Percentiles rank a stretch among this genome's conserved stretches.
Evolutionary conservation across 2,329 filamentous ascomycete species (phyloP).

Genomic region (Botrytis elliptica): DNA sequence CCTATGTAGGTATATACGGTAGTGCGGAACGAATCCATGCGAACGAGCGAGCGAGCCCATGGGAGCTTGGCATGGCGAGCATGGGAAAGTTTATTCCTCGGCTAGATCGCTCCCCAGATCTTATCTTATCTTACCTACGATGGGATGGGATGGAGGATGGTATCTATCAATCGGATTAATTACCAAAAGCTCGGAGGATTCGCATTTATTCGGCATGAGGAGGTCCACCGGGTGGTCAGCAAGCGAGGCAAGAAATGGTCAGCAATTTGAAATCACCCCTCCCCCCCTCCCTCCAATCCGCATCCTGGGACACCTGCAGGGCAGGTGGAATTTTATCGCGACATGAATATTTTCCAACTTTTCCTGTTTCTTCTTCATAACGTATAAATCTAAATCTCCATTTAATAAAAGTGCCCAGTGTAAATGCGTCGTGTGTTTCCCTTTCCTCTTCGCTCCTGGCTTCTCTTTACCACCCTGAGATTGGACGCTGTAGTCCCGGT

Average conservation of each 20-base stretch:
- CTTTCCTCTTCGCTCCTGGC: not conserved
- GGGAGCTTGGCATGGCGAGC: no score
- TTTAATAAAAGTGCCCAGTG: rapidly evolving
- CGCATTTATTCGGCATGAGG: not conserved
- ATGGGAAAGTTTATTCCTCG: no score
- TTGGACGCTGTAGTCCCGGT: not conserved
- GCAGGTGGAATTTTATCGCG: no score
- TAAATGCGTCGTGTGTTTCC: not conserved
- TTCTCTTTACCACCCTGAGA: constrained; percentile 1
- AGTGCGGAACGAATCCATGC: no score
- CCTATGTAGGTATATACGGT: no score
- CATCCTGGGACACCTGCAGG: no score
- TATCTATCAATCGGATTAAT: not conserved
- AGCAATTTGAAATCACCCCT: constrained; percentile 14
- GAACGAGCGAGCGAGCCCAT: no score
- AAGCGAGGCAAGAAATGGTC: not conserved
- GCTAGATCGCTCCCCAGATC: no score
- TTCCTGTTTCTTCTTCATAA: not conserved
- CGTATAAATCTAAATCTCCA: not conserved
- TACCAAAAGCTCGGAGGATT: not conserved
- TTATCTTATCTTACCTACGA: no score
- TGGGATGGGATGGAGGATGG: no score
- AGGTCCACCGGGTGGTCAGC: not conserved
- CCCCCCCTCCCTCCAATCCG: not conserved
- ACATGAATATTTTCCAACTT: not conserved